Evolutionary conservation across 768 basidiomycete species (phyloP), one percentile per base, ranked within the genome.

Genomic region (Boletus barrowsii): DNA sequence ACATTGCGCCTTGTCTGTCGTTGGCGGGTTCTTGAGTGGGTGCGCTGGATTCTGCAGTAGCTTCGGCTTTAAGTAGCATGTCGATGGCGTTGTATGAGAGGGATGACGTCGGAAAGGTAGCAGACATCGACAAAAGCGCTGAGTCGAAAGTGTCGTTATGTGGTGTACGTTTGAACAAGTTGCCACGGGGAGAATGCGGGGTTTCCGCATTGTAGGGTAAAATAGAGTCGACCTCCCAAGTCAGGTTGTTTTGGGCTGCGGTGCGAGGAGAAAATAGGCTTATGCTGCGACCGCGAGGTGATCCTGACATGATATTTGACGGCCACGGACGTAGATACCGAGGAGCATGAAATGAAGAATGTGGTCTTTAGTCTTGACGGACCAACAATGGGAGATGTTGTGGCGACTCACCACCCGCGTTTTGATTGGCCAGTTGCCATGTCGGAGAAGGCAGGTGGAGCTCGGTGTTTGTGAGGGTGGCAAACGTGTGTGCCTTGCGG

Each of bases 401-500:
- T 57, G 58, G 55, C 57, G 47, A 63, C 68, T 67, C 55, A 72
- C 68, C 60, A 70, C 51, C 49, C 51, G 53, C n/a, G 33, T 49
- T 58, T 42, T 62, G 61, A 72, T 72, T 68, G 62, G 66, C 42
- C 55, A 24, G 40, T 24, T 47, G 55, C 54, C 61, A 53, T 39
- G 57, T 50, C 60, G 56, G 62, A 61, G 64, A 68, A 64, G 59
- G 41, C 42, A 44, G 44, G 62, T 70, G 67, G 61, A 67, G 62
- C 56, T 54, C 68, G 64, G 69, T 53, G 51, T 70, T 72, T 63
- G 70, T 70, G 60, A 71, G 60, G 54, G 56, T 47, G 6, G 58
- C 52, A 62, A 68, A 65, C 62, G 67, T 72, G 67, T 70, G 49
- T 1, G 54, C 69, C 70, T 70, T 67, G 67, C 68, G 59, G 52